Evolutionary conservation across 2,329 filamentous ascomycete species (phyloP), one percentile per base, ranked within the genome.

Genomic region (Penicillium fuscoglaucum): DNA sequence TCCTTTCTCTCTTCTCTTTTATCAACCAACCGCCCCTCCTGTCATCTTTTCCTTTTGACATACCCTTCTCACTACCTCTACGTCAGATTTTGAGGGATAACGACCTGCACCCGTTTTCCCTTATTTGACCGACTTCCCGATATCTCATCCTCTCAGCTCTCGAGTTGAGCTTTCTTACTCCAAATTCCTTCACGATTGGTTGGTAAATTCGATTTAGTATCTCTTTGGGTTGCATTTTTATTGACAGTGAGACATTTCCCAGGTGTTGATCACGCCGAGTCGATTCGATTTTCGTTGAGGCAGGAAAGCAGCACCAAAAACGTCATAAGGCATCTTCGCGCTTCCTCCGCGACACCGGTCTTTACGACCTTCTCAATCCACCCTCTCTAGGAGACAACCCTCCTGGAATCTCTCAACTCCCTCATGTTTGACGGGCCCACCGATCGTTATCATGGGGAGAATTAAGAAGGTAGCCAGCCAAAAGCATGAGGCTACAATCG

Each of bases 391-490:
- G 68, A 72, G 71, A 65, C 60, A 57, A 33, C 58, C 62, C 66
- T 67, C 62, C 64, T 66, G 67, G 63, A 65, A 60, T 59, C 51
- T 58, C 54, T 61, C 26, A 60, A 62, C 60, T 63, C 69, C 76
- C 75, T 74, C 69, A 78, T 78, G 76, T 71, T 76, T 73, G 70
- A 64, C 73, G 70, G 70, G 65, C 62, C 65, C 57, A 64, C 59
- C 52, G 59, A 69, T 64, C 64, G 65, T 64, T 67, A 77, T 67
- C 65, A 80, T 80, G 78, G 79, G 79, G 77, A 80, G 77, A 79
- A 80, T 82, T 71, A 80, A 80, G 74, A 82, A 80, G 76, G 77
- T 76, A 73, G 77, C 79, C 58, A 77, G 78, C 68, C 76, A 78
- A 61, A 82, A 81, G 68, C 79, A 82, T 71, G 79, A 80, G 71